phyloP scores from a whole-genome alignment of 2,329 filamentous ascomycete species.

The Aureobasidium namibiae region DNA sequence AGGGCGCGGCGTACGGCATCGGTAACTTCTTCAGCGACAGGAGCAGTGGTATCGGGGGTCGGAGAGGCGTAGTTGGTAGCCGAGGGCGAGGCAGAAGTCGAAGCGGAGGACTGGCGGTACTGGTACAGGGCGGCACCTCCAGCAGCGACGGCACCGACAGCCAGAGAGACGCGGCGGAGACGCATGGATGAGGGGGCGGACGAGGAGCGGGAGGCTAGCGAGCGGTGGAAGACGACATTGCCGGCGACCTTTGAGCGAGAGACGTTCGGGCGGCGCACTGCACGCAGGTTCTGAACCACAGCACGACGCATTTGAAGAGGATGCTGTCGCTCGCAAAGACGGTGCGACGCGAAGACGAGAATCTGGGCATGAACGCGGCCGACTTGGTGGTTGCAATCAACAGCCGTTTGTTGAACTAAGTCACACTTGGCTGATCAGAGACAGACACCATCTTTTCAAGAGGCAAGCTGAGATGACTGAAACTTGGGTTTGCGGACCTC shows the following conservation, averaged over 20 bases:
- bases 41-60: slow-evolving; percentile 14
- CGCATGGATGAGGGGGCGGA: slow-evolving; percentile 56
- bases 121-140: slow-evolving; percentile 71
- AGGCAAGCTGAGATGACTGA: too few species aligned
- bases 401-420: background rate
- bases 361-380: background rate
- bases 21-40: slow-evolving; percentile 34
- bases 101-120: slow-evolving; percentile 39
- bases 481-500: too few species aligned
- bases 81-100: slow-evolving; percentile 28
- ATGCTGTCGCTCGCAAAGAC: background rate
- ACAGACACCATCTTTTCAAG: too few species aligned
- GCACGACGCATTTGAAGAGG: slow-evolving; percentile 60
- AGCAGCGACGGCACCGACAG: slow-evolving; percentile 57
- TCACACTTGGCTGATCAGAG: too few species aligned
- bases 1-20: slow-evolving; percentile 59
- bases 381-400: background rate
- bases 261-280: slow-evolving; percentile 52
- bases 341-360: background rate
- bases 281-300: slow-evolving; percentile 59
- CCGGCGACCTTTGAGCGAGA: background rate
- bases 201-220: slow-evolving; percentile 31
- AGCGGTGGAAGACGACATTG: slow-evolving; percentile 28
- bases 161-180: slow-evolving; percentile 56
- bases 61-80: slow-evolving; percentile 17